Evolutionary conservation across 2,329 filamentous ascomycete species (phyloP), one percentile per base, ranked within the genome.

Genomic region (Sporothrix euskadiensis): DNA sequence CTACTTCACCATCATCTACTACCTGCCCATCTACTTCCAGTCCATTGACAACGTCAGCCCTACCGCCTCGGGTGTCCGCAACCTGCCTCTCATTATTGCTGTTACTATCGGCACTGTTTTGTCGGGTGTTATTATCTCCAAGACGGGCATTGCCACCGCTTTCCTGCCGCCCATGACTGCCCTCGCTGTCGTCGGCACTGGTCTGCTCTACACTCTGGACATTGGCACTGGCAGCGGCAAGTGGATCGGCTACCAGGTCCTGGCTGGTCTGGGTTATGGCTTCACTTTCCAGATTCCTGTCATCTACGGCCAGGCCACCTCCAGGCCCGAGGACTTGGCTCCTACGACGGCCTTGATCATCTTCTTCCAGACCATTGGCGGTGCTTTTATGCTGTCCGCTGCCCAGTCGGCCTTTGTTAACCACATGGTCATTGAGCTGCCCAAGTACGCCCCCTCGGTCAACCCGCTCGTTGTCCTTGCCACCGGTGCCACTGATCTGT

Each of bases 1-100:
- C 12, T 83, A 84, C 69, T 83, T 87, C 74, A 76, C 86, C 0
- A 79, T 83, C 1, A 78, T 85, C 4, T 77, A 84, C 79, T 85
- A 85, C 74, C 79, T 87, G 5, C 85, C 86, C 1, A 81, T 87
- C 74, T 87, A 85, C 81, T 86, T 88, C 78, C 84, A 88, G 79
- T 81, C 83, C 44, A 81, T 87, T 75, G 82, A 82, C 74, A 81
- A 80, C 16, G 80, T 81, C 54, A 79, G 77, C 12, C 81, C 83
- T 1, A 81, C 81, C 12, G 76, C 79, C 19, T 79, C 78, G 1
- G 83, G 83, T 1, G 80, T 85, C 14, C 79, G 80, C 30, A 83
- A 82, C 71, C 78, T 86, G 16, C 83, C 85, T 2, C 78, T 82
- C 6, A 81, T 84, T 41, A 71, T 83, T 12, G 77, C 80, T 4